Evolutionary conservation across 805 yeast genomes (phyloP), one percentile per base, ranked within the genome.

Genomic region (Candida silvatica): DNA sequence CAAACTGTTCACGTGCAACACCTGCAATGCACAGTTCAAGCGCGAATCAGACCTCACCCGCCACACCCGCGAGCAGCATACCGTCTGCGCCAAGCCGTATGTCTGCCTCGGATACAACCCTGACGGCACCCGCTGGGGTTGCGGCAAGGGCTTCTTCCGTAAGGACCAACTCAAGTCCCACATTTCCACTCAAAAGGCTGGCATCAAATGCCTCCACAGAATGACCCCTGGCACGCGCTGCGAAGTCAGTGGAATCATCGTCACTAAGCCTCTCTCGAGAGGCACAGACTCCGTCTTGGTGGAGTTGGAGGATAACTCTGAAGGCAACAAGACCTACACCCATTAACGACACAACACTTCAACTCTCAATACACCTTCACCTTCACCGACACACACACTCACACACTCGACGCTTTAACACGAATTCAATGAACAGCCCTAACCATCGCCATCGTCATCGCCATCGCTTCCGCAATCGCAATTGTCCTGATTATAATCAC

Each of bases 1-100:
- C 28, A 51, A 51, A 28, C 30, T 48, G 8, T 51, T 51, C 17
- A 23, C 17, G 4, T 37, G 41, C 25, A 6, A 33, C 7, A 27
- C 27, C 11, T 37, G 41, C 20, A 16, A 27, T 14, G 28, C 32
- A 14, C 27, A 29, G 8, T 38, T 38, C 27, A 38, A 33, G 12
- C 30, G 42, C 20, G 31, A 32, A 18, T 38, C 42, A 11, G 42
- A 36, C 29, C 22, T 36, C 35, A 32, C 23, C 25, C 29, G 42
- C 27, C 42, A 38, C 18, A 23, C 27, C 11, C 35, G 35, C 14
- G 42, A 38, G 20, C 32, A 33, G 15, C 42, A 38, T 38, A 24
- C 36, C 11, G 27, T 27, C 8, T 15, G 33, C 18, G 28, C 25
- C 12, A 38, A 32, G 29, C 22, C 34, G 6, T 38, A 31, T 31